phyloP scores from a whole-genome alignment of 108 stramenopile genomes.

The Seminavis robusta region DNA sequence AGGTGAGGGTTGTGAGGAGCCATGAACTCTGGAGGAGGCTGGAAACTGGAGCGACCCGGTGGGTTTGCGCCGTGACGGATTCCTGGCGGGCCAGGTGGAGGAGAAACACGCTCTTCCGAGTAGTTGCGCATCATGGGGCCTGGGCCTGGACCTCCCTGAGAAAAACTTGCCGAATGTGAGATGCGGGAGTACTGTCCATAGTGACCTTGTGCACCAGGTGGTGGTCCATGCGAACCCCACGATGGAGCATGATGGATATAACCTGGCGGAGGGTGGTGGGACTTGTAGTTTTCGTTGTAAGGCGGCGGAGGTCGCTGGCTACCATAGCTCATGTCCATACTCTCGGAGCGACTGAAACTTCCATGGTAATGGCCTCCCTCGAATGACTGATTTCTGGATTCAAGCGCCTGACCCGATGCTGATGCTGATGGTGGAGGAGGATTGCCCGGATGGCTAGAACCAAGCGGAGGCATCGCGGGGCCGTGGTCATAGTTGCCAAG shows the following conservation, averaged over 20 bases:
- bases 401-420: conserved; percentile 10
- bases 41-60: background rate
- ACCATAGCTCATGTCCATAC: conserved; percentile 38
- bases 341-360: conserved; percentile 40
- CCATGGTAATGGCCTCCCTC: conserved; percentile 54
- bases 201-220: conserved; percentile 6
- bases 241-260: conserved; percentile 15
- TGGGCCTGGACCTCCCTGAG: background rate
- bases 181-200: conserved; percentile 2
- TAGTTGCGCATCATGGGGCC: conserved; percentile 42
- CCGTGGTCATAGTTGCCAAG: conserved; percentile 10
- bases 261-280: conserved; percentile 10
- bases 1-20: conserved; percentile 38
- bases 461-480: background rate
- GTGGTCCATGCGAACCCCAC: conserved; percentile 12
- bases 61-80: conserved; percentile 11
- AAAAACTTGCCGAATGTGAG: background rate
- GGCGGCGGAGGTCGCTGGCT: too few relatives aligned
- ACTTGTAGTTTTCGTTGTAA: background rate
- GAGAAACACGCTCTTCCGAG: conserved; percentile 47
- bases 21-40: conserved; percentile 44
- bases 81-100: conserved; percentile 30
- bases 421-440: background rate
- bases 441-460: background rate
- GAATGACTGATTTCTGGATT: conserved; percentile 63